Evolutionary conservation across 2,329 filamentous ascomycete genomes (phyloP), one percentile per base, ranked within the genome.

Genomic region (Fusarium neocosmosporiellum): DNA sequence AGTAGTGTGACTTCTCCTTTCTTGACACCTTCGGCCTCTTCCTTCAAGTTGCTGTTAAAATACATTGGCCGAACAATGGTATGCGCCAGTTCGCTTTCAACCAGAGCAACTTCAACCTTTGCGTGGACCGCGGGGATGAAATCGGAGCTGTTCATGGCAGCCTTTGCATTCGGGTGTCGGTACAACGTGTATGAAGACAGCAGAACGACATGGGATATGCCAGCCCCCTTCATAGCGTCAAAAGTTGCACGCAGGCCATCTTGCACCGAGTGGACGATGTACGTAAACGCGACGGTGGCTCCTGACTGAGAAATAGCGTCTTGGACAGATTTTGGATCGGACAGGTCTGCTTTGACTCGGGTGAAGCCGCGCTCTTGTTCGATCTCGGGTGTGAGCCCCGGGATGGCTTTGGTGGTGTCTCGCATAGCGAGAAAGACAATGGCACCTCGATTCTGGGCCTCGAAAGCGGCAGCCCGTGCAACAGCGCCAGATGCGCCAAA

Each of bases 401-500:
- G 59, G 7, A 71, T 71, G 0, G 46, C 16, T 3, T 71, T 71
- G 3, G 48, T 29, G 24, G n/a, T 24, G 2, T 71, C 58, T 14
- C 69, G 68, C 59, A 71, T 65, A 10, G 69, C 69, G 14, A 71
- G 68, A 1, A 58, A 63, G 1, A 71, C 69, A 37, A 46, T 10
- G 0, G 59, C 64, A 4, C 68, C 64, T 4, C 59, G 48, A 0
- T 43, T 31, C n/a, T 71, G 69, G 18, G 64, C 68, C 16, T 71
- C 64, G 3, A 71, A n/a, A 4, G 64, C 64, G 0, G 68, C 68
- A 1, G 69, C 54, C 2, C 69, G 63, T 10, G 64, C 69, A 7
- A 71, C 68, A 16, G 68, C 22, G 39, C 69, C 69, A 27, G 69
- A 59, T 39, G 69, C 59, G 22, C 69, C 69, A 14, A 71, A 71